phyloP scores from a whole-genome alignment of 1,284 basidiomycete species.

The Irpex sp. region DNA sequence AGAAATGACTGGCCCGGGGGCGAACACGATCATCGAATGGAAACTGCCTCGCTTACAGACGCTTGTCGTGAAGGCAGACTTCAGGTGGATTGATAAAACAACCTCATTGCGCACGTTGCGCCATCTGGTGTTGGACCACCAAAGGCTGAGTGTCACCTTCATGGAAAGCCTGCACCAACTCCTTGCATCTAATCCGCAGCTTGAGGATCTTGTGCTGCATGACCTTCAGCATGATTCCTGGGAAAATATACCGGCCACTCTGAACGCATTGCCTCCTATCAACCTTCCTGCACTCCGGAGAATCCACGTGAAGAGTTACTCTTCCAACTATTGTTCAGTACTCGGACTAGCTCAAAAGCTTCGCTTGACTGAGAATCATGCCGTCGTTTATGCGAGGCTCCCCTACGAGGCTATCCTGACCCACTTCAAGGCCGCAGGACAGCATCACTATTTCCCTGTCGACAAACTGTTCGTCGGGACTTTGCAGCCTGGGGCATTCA shows the following conservation, averaged over 20 bases:
- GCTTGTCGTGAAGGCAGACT: too few relatives aligned
- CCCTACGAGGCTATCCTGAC: too few relatives aligned
- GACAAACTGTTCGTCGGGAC: too few relatives aligned
- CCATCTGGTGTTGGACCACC: background rate
- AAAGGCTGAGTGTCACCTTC: background rate
- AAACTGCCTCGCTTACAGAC: background rate
- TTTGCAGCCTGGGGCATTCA: too few relatives aligned
- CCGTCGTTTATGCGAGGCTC: too few relatives aligned
- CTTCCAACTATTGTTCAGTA: too few relatives aligned
- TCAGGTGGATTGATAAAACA: background rate
- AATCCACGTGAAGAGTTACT: background rate
- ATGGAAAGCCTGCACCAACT: background rate
- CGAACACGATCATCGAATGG: background rate
- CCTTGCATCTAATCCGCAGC: background rate
- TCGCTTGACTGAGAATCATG: too few relatives aligned
- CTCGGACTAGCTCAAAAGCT: too few relatives aligned
- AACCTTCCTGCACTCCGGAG: background rate
- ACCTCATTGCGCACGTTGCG: background rate
- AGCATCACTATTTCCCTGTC: too few relatives aligned
- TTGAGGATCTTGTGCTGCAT: background rate
- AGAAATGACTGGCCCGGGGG: background rate
- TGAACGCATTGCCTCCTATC: background rate
- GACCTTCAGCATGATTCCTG: background rate
- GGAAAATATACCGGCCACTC: background rate
- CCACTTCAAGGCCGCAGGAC: too few relatives aligned